phyloP scores from a whole-genome alignment of 2,329 filamentous ascomycete genomes.

The Paecilomyces niveus region DNA sequence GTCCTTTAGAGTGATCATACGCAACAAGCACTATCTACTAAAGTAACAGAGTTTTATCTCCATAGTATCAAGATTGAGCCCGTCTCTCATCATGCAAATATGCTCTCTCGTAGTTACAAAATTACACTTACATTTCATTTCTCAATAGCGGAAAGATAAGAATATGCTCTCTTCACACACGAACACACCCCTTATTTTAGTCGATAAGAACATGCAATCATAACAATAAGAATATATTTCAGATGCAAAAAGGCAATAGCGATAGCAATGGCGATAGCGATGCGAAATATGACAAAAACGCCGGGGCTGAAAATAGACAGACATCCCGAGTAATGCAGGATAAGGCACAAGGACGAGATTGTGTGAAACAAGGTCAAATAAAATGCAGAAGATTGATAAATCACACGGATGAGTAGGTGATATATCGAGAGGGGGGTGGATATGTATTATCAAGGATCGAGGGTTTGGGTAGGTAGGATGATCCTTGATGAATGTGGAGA shows the following conservation, averaged over 20 bases:
- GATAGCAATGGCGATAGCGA: neutral
- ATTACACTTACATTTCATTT: no score
- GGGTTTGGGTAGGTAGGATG: no score
- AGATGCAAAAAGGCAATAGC: neutral
- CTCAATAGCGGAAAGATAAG: neutral
- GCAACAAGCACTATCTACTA: no score
- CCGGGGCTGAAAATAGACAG: neutral
- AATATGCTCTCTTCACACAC: neutral
- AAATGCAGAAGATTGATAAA: neutral
- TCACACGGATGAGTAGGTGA: neutral
- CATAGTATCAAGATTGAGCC: no score
- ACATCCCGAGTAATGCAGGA: neutral
- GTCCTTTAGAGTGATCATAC: neutral
- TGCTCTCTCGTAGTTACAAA: no score
- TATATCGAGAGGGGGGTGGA: no score
- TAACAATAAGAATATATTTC: neutral
- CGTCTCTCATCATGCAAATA: no score
- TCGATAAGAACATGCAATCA: neutral
- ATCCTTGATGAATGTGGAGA: no score
- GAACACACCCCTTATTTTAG: neutral
- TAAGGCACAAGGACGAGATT: neutral
- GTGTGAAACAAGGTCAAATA: neutral
- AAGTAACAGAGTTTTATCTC: no score
- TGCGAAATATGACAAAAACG: neutral
- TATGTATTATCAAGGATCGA: neutral